Conservation (phyloP, 768 basidiomycete species). For the Hebeloma cylindrosporum region DNA sequence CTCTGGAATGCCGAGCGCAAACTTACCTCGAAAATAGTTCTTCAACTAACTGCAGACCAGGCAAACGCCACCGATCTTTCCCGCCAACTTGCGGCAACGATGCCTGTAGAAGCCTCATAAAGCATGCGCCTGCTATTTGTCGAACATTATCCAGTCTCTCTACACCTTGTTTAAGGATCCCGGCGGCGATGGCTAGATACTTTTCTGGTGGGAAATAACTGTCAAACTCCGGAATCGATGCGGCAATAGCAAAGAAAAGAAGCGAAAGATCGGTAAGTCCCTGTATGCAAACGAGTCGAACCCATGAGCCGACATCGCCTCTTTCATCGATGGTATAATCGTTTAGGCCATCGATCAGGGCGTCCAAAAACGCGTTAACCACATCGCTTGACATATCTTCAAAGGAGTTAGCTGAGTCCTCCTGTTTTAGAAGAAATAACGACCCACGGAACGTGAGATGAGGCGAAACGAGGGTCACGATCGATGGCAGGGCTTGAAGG, state of each 20-base stretch:
- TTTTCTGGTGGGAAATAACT: slow-evolving; percentile 58
- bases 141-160: slow-evolving; percentile 92
- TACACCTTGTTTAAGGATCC: slow-evolving; percentile 84
- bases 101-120: slow-evolving; percentile 50
- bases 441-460: slow-evolving; percentile 46
- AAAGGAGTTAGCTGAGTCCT: slow-evolving; percentile 12
- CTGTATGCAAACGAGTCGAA: slow-evolving; percentile 74
- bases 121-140: slow-evolving; percentile 68
- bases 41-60: slow-evolving; percentile 45
- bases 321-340: slow-evolving; percentile 95
- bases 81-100: slow-evolving; percentile 42
- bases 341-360: slow-evolving; percentile 67
- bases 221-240: slow-evolving; percentile 44
- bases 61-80: slow-evolving; percentile 51
- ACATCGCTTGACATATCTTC: slow-evolving; percentile 49
- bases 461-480: slow-evolving; percentile 45
- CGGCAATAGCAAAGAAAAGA: slow-evolving; percentile 48
- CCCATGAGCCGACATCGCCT: slow-evolving; percentile 97
- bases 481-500: slow-evolving; percentile 47
- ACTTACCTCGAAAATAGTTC: slow-evolving; percentile 55
- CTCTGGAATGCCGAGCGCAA: slow-evolving; percentile 2
- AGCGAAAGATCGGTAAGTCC: slow-evolving; percentile 58
- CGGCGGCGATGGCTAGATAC: slow-evolving; percentile 58
- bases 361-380: slow-evolving; percentile 50
- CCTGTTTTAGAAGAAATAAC: slow-evolving; percentile 10